These are phyloP conservation scores for Penicillium sp. DNA, from an alignment of 2,329 filamentous ascomycete genomes.

Conservation along the genomic window DNA sequence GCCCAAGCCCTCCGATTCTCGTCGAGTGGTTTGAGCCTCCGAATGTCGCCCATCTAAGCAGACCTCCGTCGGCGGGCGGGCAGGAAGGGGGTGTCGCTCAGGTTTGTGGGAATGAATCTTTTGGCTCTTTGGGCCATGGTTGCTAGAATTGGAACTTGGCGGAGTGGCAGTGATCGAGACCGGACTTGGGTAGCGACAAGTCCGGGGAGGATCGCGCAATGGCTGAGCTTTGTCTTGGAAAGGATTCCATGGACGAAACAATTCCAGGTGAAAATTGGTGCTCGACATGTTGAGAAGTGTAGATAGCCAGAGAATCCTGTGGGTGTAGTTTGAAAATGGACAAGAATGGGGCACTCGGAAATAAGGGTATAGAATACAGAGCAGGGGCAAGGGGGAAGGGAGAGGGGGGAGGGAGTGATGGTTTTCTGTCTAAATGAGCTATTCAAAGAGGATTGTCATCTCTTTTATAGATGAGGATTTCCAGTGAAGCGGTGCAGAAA, in stretches of 20 bases:
- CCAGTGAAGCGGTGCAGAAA: not conserved
- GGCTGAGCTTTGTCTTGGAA: slow-evolving; percentile 12
- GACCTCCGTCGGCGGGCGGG: slow-evolving; percentile 5
- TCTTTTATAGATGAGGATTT: slow-evolving; percentile 5
- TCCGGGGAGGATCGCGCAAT: not conserved
- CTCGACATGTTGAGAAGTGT: slow-evolving; percentile 5
- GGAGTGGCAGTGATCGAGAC: slow-evolving; percentile 12
- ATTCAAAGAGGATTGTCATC: not conserved
- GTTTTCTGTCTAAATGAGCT: not conserved
- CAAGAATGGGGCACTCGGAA: not conserved
- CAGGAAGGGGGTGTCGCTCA: slow-evolving; percentile 10
- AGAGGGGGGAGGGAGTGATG: not conserved
- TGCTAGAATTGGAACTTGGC: slow-evolving; percentile 1
- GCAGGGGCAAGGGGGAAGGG: not conserved
- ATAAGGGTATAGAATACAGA: not conserved
- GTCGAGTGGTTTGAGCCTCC: not conserved
- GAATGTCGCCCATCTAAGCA: slow-evolving; percentile 5
- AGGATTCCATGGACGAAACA: slow-evolving; percentile 13
- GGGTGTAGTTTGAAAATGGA: slow-evolving; percentile 1
- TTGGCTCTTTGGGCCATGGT: not conserved
- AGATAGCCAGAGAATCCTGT: not conserved
- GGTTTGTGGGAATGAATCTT: slow-evolving; percentile 5
- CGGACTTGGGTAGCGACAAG: slow-evolving; percentile 13
- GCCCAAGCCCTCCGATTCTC: not conserved
- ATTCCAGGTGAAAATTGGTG: slow-evolving; percentile 9